A percentile compares a stretch with the other conserved stretches of the same genome.
Evolutionary conservation across 1,139 yeast genomes (phyloP).

Genomic region (Arxiozyma heterogenica): DNA sequence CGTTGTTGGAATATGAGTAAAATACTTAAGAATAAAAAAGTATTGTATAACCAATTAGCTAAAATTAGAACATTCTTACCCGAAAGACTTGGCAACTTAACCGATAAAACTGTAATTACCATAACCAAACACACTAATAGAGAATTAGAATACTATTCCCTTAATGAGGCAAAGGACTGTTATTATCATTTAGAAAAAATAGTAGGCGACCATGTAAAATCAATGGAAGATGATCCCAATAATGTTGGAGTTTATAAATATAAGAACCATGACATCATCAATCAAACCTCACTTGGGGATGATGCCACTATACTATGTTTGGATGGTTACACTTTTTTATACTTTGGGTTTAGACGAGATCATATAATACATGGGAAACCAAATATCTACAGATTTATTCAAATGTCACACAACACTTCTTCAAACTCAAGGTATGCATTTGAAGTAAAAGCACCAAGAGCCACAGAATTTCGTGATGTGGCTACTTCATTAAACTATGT

Average conservation of each 20-base stretch:
- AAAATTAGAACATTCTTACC: background rate
- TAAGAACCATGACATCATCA: background rate
- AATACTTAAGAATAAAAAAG: too few species aligned
- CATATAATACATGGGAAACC: background rate
- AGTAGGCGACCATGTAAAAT: background rate
- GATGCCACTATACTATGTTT: background rate
- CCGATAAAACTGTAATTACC: background rate
- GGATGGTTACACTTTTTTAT: background rate
- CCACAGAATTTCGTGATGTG: background rate
- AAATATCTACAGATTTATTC: background rate
- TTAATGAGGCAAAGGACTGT: background rate
- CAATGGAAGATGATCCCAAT: background rate
- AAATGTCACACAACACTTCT: background rate
- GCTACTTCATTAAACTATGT: background rate
- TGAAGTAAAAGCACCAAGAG: too few species aligned
- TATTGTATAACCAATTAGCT: background rate
- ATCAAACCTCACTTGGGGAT: background rate
- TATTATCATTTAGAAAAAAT: background rate
- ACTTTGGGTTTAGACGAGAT: background rate
- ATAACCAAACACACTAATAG: background rate
- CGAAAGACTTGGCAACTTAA: background rate
- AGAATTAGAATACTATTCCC: background rate
- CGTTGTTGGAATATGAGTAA: background rate
- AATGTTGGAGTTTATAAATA: background rate
- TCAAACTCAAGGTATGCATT: background rate